phyloP scores from a whole-genome alignment of 2,329 filamentous ascomycete species.

The Dendryphion nanum region DNA sequence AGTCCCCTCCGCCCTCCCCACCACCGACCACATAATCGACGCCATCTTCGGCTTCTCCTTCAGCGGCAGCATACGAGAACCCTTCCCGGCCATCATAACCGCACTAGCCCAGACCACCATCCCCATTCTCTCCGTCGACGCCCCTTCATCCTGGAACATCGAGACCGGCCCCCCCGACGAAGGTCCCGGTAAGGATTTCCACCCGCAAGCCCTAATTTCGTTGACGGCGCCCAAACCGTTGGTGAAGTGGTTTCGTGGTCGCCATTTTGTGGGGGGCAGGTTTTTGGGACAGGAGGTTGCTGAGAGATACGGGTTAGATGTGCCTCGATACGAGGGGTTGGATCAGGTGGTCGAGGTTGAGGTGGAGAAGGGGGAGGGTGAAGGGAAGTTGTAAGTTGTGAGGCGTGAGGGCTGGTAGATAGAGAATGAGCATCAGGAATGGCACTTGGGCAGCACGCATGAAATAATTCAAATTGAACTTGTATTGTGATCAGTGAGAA shows the following conservation, averaged over 20 bases:
- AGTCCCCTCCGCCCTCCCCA: constrained; percentile 62
- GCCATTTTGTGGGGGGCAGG: constrained; percentile 89
- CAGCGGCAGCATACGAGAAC: constrained; percentile 85
- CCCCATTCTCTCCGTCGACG: constrained; percentile 86
- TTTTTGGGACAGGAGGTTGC: constrained; percentile 79
- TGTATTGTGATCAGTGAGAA: too few species aligned
- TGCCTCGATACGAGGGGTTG: constrained; percentile 79
- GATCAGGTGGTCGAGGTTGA: constrained; percentile 79
- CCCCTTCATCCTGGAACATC: constrained; percentile 93
- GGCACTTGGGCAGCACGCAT: too few species aligned
- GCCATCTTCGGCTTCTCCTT: constrained; percentile 97
- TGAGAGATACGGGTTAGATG: constrained; percentile 79
- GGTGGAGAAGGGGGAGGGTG: constrained; percentile 1
- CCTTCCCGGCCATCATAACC: constrained; percentile 78
- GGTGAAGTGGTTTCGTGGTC: constrained; percentile 76
- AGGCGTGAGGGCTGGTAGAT: too few species aligned
- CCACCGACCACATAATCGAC: constrained; percentile 81
- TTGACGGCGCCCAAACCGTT: constrained; percentile 92
- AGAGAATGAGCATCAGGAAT: too few species aligned
- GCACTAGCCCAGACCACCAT: constrained; percentile 70
- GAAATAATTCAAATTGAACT: too few species aligned
- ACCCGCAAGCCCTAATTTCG: constrained; percentile 78
- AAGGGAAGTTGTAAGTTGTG: background rate
- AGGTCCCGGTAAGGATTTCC: constrained; percentile 76
- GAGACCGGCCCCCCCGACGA: constrained; percentile 76